A percentile compares a stretch with the other conserved stretches of the same genome.
These are phyloP conservation scores for Penicillium paradoxum DNA, from an alignment of 495 filamentous ascomycete genomes.

Conservation along the genomic window DNA sequence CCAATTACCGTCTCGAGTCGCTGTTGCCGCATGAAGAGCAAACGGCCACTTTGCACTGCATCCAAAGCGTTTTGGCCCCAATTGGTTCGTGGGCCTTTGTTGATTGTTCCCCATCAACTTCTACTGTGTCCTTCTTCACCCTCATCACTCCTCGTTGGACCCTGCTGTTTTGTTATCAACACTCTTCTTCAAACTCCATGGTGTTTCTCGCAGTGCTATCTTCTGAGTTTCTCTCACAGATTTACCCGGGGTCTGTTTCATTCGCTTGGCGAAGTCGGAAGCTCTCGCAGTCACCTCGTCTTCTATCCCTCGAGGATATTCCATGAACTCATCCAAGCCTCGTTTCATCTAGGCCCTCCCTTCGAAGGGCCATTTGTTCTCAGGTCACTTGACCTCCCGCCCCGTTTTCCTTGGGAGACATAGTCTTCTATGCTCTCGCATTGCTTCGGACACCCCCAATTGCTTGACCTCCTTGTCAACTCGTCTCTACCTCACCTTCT, in stretches of 20 bases:
- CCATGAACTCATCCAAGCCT: neutral
- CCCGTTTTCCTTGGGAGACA: neutral
- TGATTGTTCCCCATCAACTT: no score
- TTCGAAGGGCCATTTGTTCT: neutral
- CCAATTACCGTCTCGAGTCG: neutral
- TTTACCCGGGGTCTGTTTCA: neutral
- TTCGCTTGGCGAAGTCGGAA: neutral
- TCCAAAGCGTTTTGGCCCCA: neutral
- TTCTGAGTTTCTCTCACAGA: neutral
- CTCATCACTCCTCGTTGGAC: no score
- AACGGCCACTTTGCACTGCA: neutral
- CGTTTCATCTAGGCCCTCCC: neutral
- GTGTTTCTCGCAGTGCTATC: neutral
- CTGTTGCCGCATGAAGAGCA: neutral
- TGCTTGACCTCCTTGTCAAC: no score
- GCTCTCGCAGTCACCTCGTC: neutral
- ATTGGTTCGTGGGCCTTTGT: neutral
- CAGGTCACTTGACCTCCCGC: neutral
- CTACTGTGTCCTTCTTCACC: no score
- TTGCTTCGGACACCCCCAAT: neutral
- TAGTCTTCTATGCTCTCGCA: neutral
- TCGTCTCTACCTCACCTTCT: neutral
- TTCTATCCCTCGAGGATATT: neutral
- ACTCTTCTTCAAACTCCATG: no score
- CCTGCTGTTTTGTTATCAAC: no score